These are phyloP conservation scores for Hymenotorrendiella dingleyae DNA, from an alignment of 2,329 filamentous ascomycete species.

Conservation along the genomic window DNA sequence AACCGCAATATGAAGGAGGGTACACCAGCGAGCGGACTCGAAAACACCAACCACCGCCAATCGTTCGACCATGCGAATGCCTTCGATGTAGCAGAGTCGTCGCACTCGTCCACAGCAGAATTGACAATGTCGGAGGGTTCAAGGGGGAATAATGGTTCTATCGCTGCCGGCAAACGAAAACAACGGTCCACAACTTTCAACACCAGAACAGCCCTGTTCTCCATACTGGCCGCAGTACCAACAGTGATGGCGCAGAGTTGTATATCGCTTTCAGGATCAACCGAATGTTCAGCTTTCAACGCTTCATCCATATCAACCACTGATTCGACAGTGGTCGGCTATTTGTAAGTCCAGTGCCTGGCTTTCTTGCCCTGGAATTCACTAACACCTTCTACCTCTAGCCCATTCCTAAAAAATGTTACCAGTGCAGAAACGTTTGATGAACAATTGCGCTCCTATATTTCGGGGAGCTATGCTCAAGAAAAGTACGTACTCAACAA, in stretches of 20 bases:
- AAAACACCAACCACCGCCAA: slow-evolving; percentile 12
- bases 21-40: slow-evolving; percentile 8
- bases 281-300: slow-evolving; percentile 65
- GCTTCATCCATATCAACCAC: slow-evolving; percentile 67
- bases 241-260: slow-evolving; percentile 34
- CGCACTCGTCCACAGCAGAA: slow-evolving; percentile 8
- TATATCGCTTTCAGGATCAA: slow-evolving; percentile 66
- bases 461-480: slow-evolving; percentile 68
- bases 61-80: slow-evolving; percentile 14
- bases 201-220: slow-evolving; percentile 23
- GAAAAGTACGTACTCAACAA: slow-evolving; percentile 56
- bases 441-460: slow-evolving; percentile 62
- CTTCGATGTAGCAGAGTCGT: slow-evolving; percentile 10
- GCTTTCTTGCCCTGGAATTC: slow-evolving; percentile 8
- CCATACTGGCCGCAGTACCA: slow-evolving; percentile 26
- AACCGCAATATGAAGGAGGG: slow-evolving; percentile 26
- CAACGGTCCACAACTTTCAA: slow-evolving; percentile 18
- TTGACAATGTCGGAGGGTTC: slow-evolving; percentile 5
- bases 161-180: slow-evolving; percentile 13
- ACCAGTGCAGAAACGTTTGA: slow-evolving; percentile 75
- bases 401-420: slow-evolving; percentile 81
- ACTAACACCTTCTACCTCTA: slow-evolving; percentile 33
- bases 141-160: slow-evolving; percentile 14
- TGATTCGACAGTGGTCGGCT: slow-evolving; percentile 46
- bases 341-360: slow-evolving; percentile 53